Base-by-base conservation (phyloP, 768 basidiomycete species). In the Kwoniella botswanensis region DNA sequence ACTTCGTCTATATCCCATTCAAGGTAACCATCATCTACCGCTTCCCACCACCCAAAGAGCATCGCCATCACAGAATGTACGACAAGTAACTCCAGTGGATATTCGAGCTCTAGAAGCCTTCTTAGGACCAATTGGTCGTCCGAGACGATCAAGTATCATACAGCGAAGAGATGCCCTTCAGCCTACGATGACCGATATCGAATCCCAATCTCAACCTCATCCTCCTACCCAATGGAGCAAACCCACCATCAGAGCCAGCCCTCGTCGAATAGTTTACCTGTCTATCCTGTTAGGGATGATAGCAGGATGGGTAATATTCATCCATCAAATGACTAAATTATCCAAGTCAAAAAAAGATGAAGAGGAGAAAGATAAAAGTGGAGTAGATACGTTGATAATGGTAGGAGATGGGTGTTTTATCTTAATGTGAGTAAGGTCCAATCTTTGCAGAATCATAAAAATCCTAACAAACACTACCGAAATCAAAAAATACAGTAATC, bases 341-440 rank as follows among this genome's bases (percentile, higher is more conserved):
- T 35, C 59, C 18, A 60, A 42, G 18, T 17, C 59, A 17, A 43
- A 64, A 29, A 41, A 29, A 6, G 18, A 53, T 4, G 52, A 54
- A 35, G 46, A 41, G 10, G 63, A 41, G 10, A 12, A 63, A 46
- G 62, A 54, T 4, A 35, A 35, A 3, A 41, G 46, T 54, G 63
- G 52, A 2, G 52, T 64, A 3, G 63, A 64, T 64, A 54, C 26
- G 21, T 22, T 64, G 18, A 53, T 64, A 9, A 35, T 64, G 63
- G 46, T 54, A 4, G 63, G 63, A 15, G 46, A 64, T 64, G 63
- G 63, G 18, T 52, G 63, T 29, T 64, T 64, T 18, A 54, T 64
- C 18, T 54, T 64, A 12, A 13, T 64, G 63, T 64, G 52, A 54
- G 63, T 64, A 29, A 6, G 50, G 15, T 52, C 50, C 15, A 15